Conservation (phyloP, 805 yeast species). For the Zygoascus tannicola region DNA sequence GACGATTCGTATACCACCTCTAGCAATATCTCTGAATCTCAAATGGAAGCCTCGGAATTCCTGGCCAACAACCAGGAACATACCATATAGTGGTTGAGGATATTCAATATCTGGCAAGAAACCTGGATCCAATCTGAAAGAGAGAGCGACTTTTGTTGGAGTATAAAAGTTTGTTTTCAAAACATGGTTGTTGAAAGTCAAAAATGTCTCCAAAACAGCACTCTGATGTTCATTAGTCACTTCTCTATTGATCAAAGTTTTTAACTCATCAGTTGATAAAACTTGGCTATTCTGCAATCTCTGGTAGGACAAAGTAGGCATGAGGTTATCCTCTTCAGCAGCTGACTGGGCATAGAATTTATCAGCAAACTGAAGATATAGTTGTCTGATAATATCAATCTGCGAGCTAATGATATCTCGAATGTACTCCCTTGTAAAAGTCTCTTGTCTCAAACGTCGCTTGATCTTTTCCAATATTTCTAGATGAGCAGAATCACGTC, state of each 20-base stretch:
- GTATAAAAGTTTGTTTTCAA: constrained; percentile 91
- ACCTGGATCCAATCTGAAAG: constrained; percentile 81
- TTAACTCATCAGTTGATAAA: constrained; percentile 65
- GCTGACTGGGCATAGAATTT: constrained; percentile 64
- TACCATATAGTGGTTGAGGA: constrained; percentile 88
- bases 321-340: constrained; percentile 27
- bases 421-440: constrained; percentile 80
- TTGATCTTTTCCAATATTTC: constrained; percentile 75
- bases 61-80: constrained; percentile 91
- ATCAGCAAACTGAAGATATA: constrained; percentile 88
- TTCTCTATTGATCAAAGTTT: constrained; percentile 51
- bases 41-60: constrained; percentile 97
- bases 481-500: constrained; percentile 53
- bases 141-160: constrained; percentile 88
- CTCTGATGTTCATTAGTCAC: constrained; percentile 73
- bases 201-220: constrained; percentile 71
- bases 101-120: constrained; percentile 80
- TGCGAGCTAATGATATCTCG: constrained; percentile 65
- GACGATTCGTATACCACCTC: constrained; percentile 97
- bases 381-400: constrained; percentile 62
- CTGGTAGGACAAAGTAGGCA: constrained; percentile 72
- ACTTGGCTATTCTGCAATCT: constrained; percentile 72
- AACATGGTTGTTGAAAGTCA: constrained; percentile 74
- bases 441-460: constrained; percentile 84
- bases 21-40: constrained; percentile 91